Evolutionary conservation across 176 grass and related monocot genomes (phyloP), one percentile per base, ranked within the genome.

Genomic region (Phoenix dactylifera): DNA sequence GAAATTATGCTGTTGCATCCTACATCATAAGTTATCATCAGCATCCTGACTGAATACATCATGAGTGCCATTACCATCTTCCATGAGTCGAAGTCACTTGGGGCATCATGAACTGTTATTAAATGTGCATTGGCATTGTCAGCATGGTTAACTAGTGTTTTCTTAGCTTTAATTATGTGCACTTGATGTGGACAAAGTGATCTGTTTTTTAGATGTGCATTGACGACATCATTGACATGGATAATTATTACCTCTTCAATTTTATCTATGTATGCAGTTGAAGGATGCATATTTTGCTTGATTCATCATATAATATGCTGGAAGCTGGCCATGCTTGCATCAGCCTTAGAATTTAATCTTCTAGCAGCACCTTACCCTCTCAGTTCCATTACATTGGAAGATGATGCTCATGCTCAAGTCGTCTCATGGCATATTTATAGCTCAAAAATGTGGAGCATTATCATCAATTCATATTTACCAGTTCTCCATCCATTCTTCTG

Each of bases 41-140:
- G 79, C 87, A 86, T 86, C n/a, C 59, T 85, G 64, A 73, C 55
- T 80, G 60, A 83, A 77, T 86, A 63, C 60, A 50, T 58, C 59
- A 80, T 71, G 65, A 63, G 77, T 77, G 65, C n/a, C 80, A 81
- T 83, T 76, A 75, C 30, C 79, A 76, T 83, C 75, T 79, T 54
- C 69, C 64, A 63, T 73, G 65, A 62, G 25, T 50, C 72, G 74
- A 59, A 72, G 62, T 52, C 18, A 59, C 59, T 67, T 57, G 55
- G 35, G 70, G 59, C 69, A 82, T 82, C 26, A 72, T 68, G 77
- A 64, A 77, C 77, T 62, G 75, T 60, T 86, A 55, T 61, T 77
- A 76, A 51, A 59, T 74, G 80, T 82, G 87, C 87, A 90, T 80
- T 83, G 76, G 68, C 74, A 85, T 76, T 72, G 74, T 68, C 52